Conservation (phyloP, 2,329 filamentous ascomycete genomes). For the Microcyclosporella mali region DNA sequence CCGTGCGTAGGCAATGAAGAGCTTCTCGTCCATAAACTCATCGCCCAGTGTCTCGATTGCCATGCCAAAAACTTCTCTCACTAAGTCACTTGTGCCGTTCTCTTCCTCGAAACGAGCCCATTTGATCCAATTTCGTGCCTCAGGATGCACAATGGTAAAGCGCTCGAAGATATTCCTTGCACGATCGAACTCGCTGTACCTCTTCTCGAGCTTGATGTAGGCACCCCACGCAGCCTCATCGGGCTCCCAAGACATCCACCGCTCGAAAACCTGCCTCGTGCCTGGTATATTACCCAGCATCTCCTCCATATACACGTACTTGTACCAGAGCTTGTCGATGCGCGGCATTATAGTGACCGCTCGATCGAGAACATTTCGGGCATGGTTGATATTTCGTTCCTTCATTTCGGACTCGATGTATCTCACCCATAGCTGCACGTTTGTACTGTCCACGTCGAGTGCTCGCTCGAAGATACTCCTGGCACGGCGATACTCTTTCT, state of each 20-base stretch:
- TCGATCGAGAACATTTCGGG: slow-evolving; percentile 85
- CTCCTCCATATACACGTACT: slow-evolving; percentile 98
- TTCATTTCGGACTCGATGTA: slow-evolving; percentile 98
- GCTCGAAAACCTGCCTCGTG: slow-evolving; percentile 87
- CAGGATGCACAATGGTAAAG: slow-evolving; percentile 88
- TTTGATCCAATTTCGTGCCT: slow-evolving; percentile 96
- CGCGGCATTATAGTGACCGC: slow-evolving; percentile 88
- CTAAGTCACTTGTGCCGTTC: slow-evolving; percentile 81
- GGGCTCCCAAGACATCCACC: slow-evolving; percentile 98
- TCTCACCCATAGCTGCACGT: slow-evolving; percentile 79
- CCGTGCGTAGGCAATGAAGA: slow-evolving; percentile 92
- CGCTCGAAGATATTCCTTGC: slow-evolving; percentile 85
- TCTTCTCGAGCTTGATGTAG: slow-evolving; percentile 95
- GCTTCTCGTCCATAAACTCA: slow-evolving; percentile 89
- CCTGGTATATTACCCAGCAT: slow-evolving; percentile 91
- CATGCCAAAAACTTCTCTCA: slow-evolving; percentile 82
- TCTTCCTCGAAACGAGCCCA: slow-evolving; percentile 98
- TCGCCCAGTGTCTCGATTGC: slow-evolving; percentile 88
- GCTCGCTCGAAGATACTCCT: slow-evolving; percentile 91
- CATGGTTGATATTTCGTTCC: slow-evolving; percentile 90
- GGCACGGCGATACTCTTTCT: slow-evolving; percentile 91
- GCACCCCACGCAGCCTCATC: slow-evolving; percentile 92
- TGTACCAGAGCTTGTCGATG: slow-evolving; percentile 97
- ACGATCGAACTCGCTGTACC: slow-evolving; percentile 84
- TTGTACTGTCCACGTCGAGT: slow-evolving; percentile 83